Base-by-base conservation (phyloP, 768 basidiomycete genomes). In the Amanita fuliginea region DNA sequence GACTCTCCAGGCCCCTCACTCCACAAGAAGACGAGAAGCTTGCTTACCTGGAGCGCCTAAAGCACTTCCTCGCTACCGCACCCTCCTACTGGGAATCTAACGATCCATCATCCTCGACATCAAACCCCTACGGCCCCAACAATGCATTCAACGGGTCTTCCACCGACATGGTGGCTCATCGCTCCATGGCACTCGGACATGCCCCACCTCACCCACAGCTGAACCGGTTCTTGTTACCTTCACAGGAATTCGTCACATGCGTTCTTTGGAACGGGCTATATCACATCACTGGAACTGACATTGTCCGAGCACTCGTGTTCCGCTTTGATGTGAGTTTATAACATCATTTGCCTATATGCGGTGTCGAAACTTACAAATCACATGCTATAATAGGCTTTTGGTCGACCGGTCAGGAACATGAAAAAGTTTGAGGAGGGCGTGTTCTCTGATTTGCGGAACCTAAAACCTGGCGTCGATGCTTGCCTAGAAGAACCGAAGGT, bases 401-500 rank as follows among this genome's bases (percentile, higher is more conserved):
- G 89, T 1, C 72, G 94, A 7, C 94, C 93, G 0, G 90, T 97
- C 35, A 73, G 77, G 50, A 90, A 91, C 59, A 86, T 91, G 77
- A 96, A 96, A 67, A 97, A 97, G 64, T 97, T 95, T 58, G 94
- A 97, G 63, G 94, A 97, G 66, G 94, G 94, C 46, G 84, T 97
- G 39, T 97, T 97, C 59, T 85, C 82, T 46, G 94, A 97, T 65
- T 72, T 97, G 53, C 69, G 94, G 19, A 97, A 97, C 60, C 72
- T 97, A 53, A 96, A 96, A 66, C 93, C 93, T 0, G 94, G 94
- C 9, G 75, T 82, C 0, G 94, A 96, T 62, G 91, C 94, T 22
- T 87, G 83, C 57, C 67, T 97, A 19, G 94, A 97, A 63, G 94
- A 96, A 57, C 93, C 94, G n/a, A 97, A 97, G 78, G 88, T 86